These are phyloP conservation scores for Phytophthora sp. DNA, from an alignment of 352 stramenopile genomes.

Conservation along the genomic window DNA sequence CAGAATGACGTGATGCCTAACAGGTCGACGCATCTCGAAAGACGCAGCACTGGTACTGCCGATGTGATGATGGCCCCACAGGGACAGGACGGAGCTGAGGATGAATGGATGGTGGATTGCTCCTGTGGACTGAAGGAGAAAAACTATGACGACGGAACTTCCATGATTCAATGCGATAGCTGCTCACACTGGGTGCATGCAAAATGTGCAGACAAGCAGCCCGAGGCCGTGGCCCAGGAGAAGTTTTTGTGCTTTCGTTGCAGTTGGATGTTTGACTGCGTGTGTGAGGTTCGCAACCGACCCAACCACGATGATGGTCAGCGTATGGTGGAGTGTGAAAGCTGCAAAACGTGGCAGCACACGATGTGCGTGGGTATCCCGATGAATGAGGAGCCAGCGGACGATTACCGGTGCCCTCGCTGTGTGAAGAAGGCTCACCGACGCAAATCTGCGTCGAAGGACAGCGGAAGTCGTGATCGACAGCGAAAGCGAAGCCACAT, in stretches of 20 bases:
- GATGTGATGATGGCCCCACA: constrained; percentile 12
- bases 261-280: constrained; percentile 76
- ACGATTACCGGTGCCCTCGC: constrained; percentile 60
- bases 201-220: constrained; percentile 51
- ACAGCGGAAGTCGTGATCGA: constrained; percentile 26
- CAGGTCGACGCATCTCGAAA: constrained; percentile 13
- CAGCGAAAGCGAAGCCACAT: constrained; percentile 26
- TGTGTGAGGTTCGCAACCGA: constrained; percentile 53
- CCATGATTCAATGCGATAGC: constrained; percentile 71
- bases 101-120: constrained; percentile 70
- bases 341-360: constrained; percentile 79
- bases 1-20: constrained; percentile 36
- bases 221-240: constrained; percentile 47
- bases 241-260: constrained; percentile 70
- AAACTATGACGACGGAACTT: constrained; percentile 66
- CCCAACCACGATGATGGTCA: constrained; percentile 74
- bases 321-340: constrained; percentile 79
- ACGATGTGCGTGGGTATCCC: constrained; percentile 67
- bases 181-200: constrained; percentile 71
- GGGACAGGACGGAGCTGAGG: constrained; percentile 30
- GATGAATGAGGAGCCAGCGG: constrained; percentile 51
- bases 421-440: constrained; percentile 47
- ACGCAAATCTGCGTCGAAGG: constrained; percentile 27
- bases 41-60: constrained; percentile 15
- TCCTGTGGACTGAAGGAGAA: constrained; percentile 54